Conservation (phyloP, 371 early-diverging fungal species). For the Syncephalastrum monosporum region DNA sequence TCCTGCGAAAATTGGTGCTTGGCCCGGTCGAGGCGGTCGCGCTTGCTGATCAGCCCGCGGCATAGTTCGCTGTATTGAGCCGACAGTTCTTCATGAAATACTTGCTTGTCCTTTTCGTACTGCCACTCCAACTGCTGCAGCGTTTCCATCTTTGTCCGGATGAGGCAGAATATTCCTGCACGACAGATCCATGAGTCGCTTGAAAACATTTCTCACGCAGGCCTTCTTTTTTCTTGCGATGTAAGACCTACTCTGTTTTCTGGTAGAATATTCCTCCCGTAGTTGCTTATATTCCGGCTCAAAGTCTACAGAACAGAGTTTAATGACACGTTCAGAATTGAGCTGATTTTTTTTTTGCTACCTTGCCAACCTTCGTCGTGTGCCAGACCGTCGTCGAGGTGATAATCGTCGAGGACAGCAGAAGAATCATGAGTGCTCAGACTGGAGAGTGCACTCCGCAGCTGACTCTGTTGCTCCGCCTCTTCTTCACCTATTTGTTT, state of each 20-base stretch:
- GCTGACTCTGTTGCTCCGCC: background rate
- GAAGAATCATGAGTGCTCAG: constrained; percentile 3
- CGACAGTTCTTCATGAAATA: constrained; percentile 24
- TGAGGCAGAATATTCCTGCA: too few species aligned
- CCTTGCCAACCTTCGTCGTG: constrained; percentile 3
- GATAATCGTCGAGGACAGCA: background rate
- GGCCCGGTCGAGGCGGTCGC: constrained; percentile 15
- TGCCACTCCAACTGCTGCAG: constrained; percentile 26
- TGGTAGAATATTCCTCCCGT: constrained; percentile 27
- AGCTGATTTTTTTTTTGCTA: background rate
- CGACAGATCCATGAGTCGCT: background rate
- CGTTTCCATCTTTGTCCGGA: constrained; percentile 16
- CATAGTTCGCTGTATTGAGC: constrained; percentile 28
- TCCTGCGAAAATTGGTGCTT: constrained; percentile 11
- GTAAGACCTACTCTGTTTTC: constrained; percentile 18
- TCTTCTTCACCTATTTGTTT: constrained; percentile 8
- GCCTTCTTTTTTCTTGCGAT: background rate
- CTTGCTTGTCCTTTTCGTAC: constrained; percentile 21
- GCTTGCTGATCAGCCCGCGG: constrained; percentile 20
- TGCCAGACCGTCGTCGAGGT: background rate
- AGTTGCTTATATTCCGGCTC: constrained; percentile 31
- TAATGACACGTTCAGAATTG: too few species aligned
- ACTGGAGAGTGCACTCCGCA: constrained; percentile 8
- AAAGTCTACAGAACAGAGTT: constrained; percentile 16
- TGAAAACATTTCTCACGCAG: background rate